Evolutionary conservation across 2,329 filamentous ascomycete genomes (phyloP), one percentile per base, ranked within the genome.

Genomic region (Phaeoacremonium minimum): DNA sequence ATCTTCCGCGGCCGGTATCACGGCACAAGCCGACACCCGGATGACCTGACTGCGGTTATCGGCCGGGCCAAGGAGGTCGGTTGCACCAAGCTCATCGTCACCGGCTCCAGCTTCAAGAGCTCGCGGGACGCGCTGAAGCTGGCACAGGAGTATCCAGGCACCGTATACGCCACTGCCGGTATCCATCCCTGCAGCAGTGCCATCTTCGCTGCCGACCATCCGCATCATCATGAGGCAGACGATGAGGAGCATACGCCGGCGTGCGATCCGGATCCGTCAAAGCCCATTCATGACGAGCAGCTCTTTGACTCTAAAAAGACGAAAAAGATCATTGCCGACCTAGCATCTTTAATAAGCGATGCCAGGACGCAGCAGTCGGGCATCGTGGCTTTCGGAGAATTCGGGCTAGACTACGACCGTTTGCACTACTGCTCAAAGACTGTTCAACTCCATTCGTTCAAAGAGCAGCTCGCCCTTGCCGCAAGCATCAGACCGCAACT

Each of bases 321-420:
- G 4, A 51, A 55, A 9, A 52, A 58, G 29, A 69, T 77, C 53
- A 70, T 89, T 15, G 44, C 62, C 1, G 71, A 77, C 18, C 73
- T 97, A n/a, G 71, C 72, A 30, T 54, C 64, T 6, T 67, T 96
- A 3, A 77, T 90, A 4, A 53, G 73, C 3, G 63, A 77, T 22
- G 75, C 79, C 1, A 78, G 77, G 14, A n/a, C n/a, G n/a, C n/a
- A n/a, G n/a, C 45, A 60, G 4, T 57, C 61, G 6, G 48, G 57
- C 61, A 72, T 86, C 28, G 82, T 87, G 1, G 91, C 93, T 6
- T 89, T 96, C 57, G 93, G 93, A 33, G 93, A 98, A 62, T 88
- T 98, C 44, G 93, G 93, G 3, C 82, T 98, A 4, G 93, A 98
- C 64, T 98, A 97, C 56, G 93, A 98, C 64, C 80, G 93, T 3